A percentile compares a stretch with the other conserved stretches of the same genome.
Conservation (phyloP, 1,284 basidiomycete species). For the Ceratorhiza oryzae-sativae region DNA sequence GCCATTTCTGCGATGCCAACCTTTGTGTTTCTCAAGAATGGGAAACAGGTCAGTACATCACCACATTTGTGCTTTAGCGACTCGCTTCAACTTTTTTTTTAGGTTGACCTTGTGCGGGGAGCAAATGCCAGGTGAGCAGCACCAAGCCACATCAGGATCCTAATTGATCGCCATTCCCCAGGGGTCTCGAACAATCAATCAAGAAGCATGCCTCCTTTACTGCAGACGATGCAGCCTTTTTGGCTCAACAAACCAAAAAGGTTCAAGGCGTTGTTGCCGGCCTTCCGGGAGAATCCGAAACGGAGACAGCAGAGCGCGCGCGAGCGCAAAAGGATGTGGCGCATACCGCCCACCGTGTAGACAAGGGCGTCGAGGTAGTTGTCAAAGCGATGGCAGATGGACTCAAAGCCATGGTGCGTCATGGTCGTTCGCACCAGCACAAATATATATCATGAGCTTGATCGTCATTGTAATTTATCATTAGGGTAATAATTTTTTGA, state of each 20-base stretch:
- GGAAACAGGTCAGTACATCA: not conserved
- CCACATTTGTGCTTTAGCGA: not conserved
- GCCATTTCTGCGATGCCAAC: conserved; percentile 30
- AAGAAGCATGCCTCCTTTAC: conserved; percentile 30
- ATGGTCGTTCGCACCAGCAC: conserved; percentile 12
- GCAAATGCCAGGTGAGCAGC: conserved; percentile 22
- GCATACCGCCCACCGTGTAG: not conserved
- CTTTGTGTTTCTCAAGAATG: conserved; percentile 40
- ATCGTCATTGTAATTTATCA: not conserved
- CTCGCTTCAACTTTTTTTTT: not conserved
- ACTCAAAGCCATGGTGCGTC: conserved; percentile 33
- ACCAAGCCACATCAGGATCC: not conserved
- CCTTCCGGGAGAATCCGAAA: conserved; percentile 15
- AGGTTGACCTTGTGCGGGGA: conserved; percentile 38
- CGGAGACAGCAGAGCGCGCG: not conserved
- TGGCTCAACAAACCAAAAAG: conserved; percentile 8
- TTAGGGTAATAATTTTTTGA: conserved; percentile 37
- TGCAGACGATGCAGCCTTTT: conserved; percentile 26
- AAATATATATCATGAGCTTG: conserved; percentile 5
- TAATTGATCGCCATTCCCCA: not conserved
- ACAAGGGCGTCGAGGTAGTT: conserved; percentile 11
- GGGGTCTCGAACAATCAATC: conserved; percentile 29
- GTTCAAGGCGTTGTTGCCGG: conserved; percentile 5
- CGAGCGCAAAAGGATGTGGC: conserved; percentile 2
- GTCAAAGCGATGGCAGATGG: conserved; percentile 22